phyloP scores from a whole-genome alignment of 2,329 filamentous ascomycete species.

The Alternaria angustiovoidea region DNA sequence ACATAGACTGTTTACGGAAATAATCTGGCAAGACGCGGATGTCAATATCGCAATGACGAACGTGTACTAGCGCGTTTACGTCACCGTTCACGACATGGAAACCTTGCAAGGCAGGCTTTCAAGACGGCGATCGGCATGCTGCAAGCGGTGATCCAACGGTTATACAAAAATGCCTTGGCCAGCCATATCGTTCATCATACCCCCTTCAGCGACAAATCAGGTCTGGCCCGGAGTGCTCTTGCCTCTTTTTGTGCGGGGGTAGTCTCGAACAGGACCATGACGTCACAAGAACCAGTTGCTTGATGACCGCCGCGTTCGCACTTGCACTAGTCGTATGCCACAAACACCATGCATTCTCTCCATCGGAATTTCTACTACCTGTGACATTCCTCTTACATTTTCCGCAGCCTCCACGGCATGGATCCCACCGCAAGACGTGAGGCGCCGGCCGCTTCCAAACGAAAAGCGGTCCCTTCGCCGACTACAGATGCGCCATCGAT shows the following conservation, averaged over 20 bases:
- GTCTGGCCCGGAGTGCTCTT: neutral
- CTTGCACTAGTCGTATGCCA: slow-evolving; percentile 8
- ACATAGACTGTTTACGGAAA: neutral
- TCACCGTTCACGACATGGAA: slow-evolving; percentile 7
- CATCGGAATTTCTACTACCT: neutral
- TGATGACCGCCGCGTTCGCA: slow-evolving; percentile 13
- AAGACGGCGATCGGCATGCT: neutral
- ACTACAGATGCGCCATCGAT: slow-evolving; percentile 10
- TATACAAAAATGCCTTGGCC: slow-evolving; percentile 1
- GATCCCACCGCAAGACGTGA: slow-evolving; percentile 15
- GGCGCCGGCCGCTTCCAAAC: slow-evolving; percentile 15
- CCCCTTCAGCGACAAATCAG: neutral
- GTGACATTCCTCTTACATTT: neutral
- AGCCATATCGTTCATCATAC: neutral
- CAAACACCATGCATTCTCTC: slow-evolving; percentile 8
- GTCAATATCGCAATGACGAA: neutral
- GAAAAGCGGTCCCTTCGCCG: slow-evolving; percentile 22
- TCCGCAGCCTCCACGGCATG: slow-evolving; percentile 14
- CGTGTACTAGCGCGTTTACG: slow-evolving; percentile 5
- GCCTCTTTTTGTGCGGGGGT: slow-evolving; percentile 13
- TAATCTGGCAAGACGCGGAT: neutral
- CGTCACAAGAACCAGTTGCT: slow-evolving; percentile 20
- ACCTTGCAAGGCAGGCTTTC: slow-evolving; percentile 3
- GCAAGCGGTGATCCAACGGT: neutral
- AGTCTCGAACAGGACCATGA: slow-evolving; percentile 13